A percentile compares a stretch with the other conserved stretches of the same genome.
phyloP scores from a whole-genome alignment of 768 basidiomycete species.

The Hericium rajendrae region DNA sequence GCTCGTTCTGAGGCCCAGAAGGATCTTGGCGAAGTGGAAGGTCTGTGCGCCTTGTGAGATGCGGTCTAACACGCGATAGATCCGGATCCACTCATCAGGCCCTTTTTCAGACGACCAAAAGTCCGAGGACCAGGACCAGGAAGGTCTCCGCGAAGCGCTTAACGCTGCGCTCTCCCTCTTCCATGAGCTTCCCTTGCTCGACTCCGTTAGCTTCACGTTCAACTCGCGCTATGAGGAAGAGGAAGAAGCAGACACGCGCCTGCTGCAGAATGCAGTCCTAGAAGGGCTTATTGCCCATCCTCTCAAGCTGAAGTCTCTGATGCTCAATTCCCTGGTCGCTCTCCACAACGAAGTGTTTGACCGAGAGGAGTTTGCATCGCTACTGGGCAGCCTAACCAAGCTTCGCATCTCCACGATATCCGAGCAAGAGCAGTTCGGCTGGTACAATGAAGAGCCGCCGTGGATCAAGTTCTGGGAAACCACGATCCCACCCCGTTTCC shows the following conservation, averaged over 20 bases:
- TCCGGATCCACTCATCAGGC: too few species aligned
- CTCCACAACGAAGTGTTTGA: not conserved
- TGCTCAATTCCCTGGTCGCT: not conserved
- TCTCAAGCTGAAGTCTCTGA: not conserved
- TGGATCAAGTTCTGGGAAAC: not conserved
- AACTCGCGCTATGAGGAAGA: not conserved
- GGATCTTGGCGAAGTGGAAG: too few species aligned
- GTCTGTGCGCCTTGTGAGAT: too few species aligned
- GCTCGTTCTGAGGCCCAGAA: too few species aligned
- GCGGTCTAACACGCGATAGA: too few species aligned
- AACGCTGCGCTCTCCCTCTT: not conserved
- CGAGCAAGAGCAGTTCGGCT: not conserved
- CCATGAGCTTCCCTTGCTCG: not conserved
- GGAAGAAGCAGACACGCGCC: not conserved
- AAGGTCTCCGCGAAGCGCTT: not conserved
- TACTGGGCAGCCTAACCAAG: not conserved
- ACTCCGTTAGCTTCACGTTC: not conserved
- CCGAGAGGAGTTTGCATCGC: not conserved
- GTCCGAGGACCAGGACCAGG: not conserved
- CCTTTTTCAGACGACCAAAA: not conserved
- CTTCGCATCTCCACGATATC: not conserved
- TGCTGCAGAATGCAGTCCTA: not conserved
- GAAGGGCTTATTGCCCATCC: not conserved
- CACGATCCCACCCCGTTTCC: not conserved
- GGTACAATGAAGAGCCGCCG: not conserved